phyloP scores from a whole-genome alignment of 805 yeast genomes.

The Ogataea pini region DNA sequence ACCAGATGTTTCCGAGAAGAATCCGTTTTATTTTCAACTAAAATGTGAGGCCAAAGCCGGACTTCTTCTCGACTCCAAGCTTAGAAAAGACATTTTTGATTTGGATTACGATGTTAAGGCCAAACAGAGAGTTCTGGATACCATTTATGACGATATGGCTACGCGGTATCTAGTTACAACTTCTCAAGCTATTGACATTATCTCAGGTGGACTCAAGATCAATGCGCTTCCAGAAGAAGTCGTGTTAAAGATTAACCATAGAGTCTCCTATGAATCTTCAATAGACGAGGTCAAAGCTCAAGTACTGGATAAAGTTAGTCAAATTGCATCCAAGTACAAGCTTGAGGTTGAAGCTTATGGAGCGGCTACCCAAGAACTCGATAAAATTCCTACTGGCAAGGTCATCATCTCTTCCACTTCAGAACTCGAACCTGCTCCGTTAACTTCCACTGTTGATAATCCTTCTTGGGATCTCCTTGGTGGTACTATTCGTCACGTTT shows the following conservation, averaged over 20 bases:
- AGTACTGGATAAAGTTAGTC: neutral
- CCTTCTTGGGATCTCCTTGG: conserved; percentile 1
- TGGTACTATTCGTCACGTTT: neutral
- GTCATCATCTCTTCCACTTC: neutral
- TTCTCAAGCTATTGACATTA: neutral
- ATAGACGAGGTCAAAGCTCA: neutral
- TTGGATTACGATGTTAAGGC: neutral
- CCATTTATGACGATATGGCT: neutral
- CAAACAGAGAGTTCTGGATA: conserved; percentile 1
- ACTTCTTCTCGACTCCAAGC: neutral
- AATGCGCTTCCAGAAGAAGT: conserved; percentile 2
- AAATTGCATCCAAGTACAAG: neutral
- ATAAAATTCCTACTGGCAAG: neutral
- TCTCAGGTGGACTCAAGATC: neutral
- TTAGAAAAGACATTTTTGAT: neutral
- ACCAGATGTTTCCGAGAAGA: neutral
- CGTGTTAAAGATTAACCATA: neutral
- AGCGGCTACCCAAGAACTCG: neutral
- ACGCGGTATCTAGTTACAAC: neutral
- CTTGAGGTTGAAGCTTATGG: neutral
- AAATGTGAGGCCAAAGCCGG: neutral
- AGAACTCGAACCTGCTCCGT: neutral
- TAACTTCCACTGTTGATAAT: neutral
- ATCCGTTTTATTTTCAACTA: neutral
- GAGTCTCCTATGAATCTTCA: neutral